Base-by-base conservation (phyloP, 2,329 filamentous ascomycete species). In the Pseudogymnoascus sp. region DNA sequence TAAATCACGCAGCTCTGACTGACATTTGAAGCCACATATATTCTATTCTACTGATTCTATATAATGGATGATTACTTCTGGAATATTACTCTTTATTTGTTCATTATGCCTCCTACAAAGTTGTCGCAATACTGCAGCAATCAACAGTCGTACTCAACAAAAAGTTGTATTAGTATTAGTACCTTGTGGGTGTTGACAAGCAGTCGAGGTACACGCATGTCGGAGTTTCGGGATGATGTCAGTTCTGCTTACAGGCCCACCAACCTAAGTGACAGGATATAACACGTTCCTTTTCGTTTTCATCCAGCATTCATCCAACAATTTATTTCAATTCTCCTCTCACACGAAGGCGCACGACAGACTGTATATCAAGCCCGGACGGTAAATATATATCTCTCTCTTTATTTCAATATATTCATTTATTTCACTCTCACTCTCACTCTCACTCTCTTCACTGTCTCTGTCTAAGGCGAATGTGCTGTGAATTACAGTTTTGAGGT, bases 161-260 rank as follows among this genome's bases (percentile, higher is more conserved):
- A 18, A 47, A 33, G 21, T 21, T 21, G 21, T 21, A 21, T 21
- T 21, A 21, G 21, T 21, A 33, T 16, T 31, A 56, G 47, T 56
- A 56, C 47, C 47, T 56, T 56, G 47, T 53, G n/a, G 47, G 47
- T 53, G 21, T 53, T 53, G 47, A 53, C 47, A 53, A 53, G n/a
- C 47, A 5, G 16, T 31, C 14, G 47, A 56, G 47, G 47, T 33
- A 56, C 47, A 56, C 31, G 10, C 12, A 56, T 33, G n/a, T 53
- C 47, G 47, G 47, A 56, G 25, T 4, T 56, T 33, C 47, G 47
- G 47, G 47, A 56, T 56, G 47, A 56, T 56, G 47, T 56, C 47
- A 56, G 47, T 56, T 12, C 25, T 31, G 25, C 25, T 33, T 56
- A 56, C 5, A 4, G 47, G 47, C 47, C 47, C 47, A 56, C 47